Conservation (phyloP, 2,329 filamentous ascomycete species). For the Leptographium radiaticola region DNA sequence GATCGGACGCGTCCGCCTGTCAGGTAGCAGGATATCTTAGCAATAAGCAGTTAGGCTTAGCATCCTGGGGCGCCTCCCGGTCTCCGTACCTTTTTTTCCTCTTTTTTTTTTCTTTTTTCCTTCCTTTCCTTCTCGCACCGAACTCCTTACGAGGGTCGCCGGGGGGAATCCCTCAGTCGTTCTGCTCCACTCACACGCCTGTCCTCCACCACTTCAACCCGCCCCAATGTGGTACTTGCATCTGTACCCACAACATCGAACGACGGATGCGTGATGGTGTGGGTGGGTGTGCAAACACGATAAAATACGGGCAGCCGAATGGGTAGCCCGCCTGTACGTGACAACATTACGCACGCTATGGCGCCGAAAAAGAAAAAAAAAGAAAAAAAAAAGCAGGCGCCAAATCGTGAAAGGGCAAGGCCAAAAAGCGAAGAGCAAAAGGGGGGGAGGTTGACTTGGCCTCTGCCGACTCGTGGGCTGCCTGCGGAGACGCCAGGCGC, state of each 20-base stretch:
- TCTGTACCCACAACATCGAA: constrained; percentile 2
- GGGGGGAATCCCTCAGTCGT: not conserved
- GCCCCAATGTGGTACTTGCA: not conserved
- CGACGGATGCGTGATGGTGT: constrained; percentile 3
- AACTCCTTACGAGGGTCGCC: no score
- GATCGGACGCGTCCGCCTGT: no score
- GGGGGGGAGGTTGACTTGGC: no score
- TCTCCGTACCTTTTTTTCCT: not conserved
- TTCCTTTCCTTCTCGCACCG: no score
- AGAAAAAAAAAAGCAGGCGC: not conserved
- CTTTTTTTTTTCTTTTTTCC: no score
- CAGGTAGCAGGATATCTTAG: no score
- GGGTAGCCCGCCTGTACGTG: no score
- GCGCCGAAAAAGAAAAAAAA: not conserved
- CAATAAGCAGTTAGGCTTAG: not conserved
- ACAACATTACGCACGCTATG: not conserved
- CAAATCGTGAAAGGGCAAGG: no score
- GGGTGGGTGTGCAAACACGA: not conserved
- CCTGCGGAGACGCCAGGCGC: no score
- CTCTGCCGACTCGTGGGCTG: no score
- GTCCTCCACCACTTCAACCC: not conserved
- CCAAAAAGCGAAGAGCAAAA: no score
- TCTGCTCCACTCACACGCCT: not conserved
- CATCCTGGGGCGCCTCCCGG: no score
- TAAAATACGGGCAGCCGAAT: not conserved